These are phyloP conservation scores for Echeveria elegans DNA, from an alignment of 164 flowering plant species.

Conservation along the genomic window DNA sequence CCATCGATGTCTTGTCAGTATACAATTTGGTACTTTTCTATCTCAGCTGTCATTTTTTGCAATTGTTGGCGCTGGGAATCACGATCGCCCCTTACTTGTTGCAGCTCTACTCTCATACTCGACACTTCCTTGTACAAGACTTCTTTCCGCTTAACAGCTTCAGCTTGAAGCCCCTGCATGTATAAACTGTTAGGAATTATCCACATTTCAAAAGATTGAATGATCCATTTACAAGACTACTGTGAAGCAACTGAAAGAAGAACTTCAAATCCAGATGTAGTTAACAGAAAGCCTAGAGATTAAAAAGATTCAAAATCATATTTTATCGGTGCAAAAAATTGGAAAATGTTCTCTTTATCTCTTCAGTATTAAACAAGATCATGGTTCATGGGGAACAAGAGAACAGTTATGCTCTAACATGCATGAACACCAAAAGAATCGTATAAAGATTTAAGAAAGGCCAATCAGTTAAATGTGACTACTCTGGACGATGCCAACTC, in stretches of 20 bases:
- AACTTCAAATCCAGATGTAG: no score
- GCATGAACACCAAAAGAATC: no score
- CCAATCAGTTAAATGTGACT: conserved; percentile 13
- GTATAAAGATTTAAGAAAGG: background rate
- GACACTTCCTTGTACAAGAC: conserved; percentile 34
- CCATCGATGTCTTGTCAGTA: conserved; percentile 19
- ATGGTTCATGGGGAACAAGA: no score
- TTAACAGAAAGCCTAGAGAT: no score
- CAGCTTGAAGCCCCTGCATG: conserved; percentile 42
- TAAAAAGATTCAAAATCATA: no score
- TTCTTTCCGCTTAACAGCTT: conserved; percentile 44
- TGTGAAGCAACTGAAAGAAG: background rate
- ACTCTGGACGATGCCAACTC: conserved; percentile 60
- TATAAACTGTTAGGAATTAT: background rate
- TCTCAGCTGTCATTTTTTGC: conserved; percentile 29
- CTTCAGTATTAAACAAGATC: no score
- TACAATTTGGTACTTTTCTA: conserved; percentile 23
- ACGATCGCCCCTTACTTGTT: conserved; percentile 50
- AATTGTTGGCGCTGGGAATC: conserved; percentile 29
- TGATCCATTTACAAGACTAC: no score
- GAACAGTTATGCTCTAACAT: no score
- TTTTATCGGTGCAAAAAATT: no score
- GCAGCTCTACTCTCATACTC: conserved; percentile 39
- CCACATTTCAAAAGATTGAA: no score
- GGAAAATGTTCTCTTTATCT: no score